A percentile compares a stretch with the other conserved stretches of the same genome.
These are phyloP conservation scores for Syzygium jambos DNA, from an alignment of 345 rosid genomes.

Conservation along the genomic window DNA sequence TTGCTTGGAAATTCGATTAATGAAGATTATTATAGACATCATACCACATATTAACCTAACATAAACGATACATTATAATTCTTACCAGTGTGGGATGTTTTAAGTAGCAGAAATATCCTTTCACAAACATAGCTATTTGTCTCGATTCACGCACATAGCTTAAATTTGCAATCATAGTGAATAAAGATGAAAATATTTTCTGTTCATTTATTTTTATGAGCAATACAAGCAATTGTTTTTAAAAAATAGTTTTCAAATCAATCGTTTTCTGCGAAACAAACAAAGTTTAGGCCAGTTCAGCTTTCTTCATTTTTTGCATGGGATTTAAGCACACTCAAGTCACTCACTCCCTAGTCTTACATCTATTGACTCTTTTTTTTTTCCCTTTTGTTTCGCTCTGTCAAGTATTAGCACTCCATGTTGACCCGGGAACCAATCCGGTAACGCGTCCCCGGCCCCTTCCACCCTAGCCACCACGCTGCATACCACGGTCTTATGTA, in stretches of 20 bases:
- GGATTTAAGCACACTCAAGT: background rate
- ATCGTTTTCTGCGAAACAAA: background rate
- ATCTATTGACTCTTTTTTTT: background rate
- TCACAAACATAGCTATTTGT: background rate
- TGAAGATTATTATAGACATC: background rate
- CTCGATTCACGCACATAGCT: background rate
- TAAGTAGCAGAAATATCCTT: background rate
- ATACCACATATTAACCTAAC: background rate
- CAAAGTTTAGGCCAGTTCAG: background rate
- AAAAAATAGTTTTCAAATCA: background rate
- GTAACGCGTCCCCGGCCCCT: background rate
- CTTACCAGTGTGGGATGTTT: background rate
- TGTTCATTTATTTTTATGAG: background rate
- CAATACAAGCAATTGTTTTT: background rate
- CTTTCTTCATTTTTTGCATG: background rate
- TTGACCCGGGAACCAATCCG: background rate
- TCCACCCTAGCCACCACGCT: background rate
- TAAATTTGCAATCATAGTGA: too few relatives aligned
- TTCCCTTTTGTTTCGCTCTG: background rate
- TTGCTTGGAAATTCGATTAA: background rate
- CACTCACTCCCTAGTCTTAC: background rate
- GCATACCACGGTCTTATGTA: background rate
- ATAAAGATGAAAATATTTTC: background rate
- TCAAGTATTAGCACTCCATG: background rate
- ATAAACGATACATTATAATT: background rate